phyloP scores from a whole-genome alignment of 441 rosid genomes.

The Melastoma candidum region DNA sequence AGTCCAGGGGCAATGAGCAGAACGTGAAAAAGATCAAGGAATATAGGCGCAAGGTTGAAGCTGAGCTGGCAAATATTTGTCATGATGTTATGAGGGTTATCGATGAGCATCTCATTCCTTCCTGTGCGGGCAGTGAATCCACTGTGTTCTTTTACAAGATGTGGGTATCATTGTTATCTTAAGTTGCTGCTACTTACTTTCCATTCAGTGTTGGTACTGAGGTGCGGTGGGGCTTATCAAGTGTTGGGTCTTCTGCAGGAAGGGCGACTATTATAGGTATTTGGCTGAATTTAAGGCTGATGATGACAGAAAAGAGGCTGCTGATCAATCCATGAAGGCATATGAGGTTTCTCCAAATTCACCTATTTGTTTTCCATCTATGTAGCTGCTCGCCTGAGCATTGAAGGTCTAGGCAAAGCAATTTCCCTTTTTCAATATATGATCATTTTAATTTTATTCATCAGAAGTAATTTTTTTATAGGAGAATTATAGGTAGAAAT shows the following conservation, averaged over 20 bases:
- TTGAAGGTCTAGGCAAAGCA: too few species aligned
- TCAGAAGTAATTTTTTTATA: too few species aligned
- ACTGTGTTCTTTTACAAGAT: slow-evolving; percentile 54
- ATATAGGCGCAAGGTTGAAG: slow-evolving; percentile 46
- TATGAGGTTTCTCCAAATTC: slow-evolving; percentile 22
- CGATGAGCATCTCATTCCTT: slow-evolving; percentile 58
- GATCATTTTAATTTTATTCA: too few species aligned
- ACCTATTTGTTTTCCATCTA: not conserved
- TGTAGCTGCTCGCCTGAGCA: not conserved
- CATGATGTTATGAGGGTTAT: slow-evolving; percentile 44
- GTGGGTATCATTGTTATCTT: slow-evolving; percentile 24
- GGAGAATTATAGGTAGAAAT: too few species aligned
- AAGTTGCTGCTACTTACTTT: not conserved
- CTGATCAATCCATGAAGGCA: slow-evolving; percentile 45
- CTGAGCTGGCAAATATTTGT: slow-evolving; percentile 41
- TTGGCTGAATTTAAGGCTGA: slow-evolving; percentile 39
- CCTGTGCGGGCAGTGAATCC: slow-evolving; percentile 39
- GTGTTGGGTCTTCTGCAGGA: slow-evolving; percentile 24
- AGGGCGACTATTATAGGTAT: slow-evolving; percentile 50
- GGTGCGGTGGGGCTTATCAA: slow-evolving; percentile 2
- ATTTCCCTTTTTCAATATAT: too few species aligned
- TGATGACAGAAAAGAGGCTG: slow-evolving; percentile 40
- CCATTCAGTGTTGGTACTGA: not conserved
- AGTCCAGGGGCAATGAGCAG: slow-evolving; percentile 40
- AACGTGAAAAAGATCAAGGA: slow-evolving; percentile 44